Conservation (phyloP, 1,284 basidiomycete genomes). For the Sanguinoderma infundibulare region DNA sequence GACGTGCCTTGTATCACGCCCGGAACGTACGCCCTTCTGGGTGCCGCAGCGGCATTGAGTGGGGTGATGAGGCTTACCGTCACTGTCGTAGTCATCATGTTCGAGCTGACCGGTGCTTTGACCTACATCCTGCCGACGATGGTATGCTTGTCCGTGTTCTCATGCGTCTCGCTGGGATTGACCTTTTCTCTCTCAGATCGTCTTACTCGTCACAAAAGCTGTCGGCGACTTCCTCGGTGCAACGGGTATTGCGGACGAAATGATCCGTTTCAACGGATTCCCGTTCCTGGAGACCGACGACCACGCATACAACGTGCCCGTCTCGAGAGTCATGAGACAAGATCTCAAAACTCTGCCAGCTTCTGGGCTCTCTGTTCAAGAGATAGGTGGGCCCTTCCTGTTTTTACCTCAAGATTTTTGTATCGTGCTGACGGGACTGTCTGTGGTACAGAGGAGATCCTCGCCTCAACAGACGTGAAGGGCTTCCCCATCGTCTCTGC, state of each 20-base stretch:
- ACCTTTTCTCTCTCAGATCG: constrained; percentile 67
- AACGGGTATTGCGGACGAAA: constrained; percentile 95
- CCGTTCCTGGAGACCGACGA: constrained; percentile 96
- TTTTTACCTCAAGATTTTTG: not conserved
- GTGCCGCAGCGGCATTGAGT: constrained; percentile 93
- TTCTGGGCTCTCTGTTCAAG: constrained; percentile 75
- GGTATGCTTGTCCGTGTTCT: constrained; percentile 52
- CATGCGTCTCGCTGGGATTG: not conserved
- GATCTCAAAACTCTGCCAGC: constrained; percentile 78
- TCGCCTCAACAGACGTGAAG: constrained; percentile 78
- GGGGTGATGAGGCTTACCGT: constrained; percentile 98
- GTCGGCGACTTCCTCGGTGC: constrained; percentile 96
- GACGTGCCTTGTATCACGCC: constrained; percentile 98
- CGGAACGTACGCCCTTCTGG: constrained; percentile 95
- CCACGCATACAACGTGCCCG: constrained; percentile 88
- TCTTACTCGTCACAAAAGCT: constrained; percentile 94
- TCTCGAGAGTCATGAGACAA: constrained; percentile 88
- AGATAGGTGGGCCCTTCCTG: constrained; percentile 81
- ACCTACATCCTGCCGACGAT: constrained; percentile 99
- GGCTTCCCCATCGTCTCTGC: constrained; percentile 89
- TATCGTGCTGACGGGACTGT: constrained; percentile 3
- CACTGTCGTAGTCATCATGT: constrained; percentile 98
- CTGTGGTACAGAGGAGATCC: constrained; percentile 59
- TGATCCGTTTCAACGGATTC: constrained; percentile 96
- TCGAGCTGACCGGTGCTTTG: constrained; percentile 97